Percentiles rank a stretch among this genome's conserved stretches.
Conservation (phyloP, 73 alveolate species). For the Stentor roeselii region DNA sequence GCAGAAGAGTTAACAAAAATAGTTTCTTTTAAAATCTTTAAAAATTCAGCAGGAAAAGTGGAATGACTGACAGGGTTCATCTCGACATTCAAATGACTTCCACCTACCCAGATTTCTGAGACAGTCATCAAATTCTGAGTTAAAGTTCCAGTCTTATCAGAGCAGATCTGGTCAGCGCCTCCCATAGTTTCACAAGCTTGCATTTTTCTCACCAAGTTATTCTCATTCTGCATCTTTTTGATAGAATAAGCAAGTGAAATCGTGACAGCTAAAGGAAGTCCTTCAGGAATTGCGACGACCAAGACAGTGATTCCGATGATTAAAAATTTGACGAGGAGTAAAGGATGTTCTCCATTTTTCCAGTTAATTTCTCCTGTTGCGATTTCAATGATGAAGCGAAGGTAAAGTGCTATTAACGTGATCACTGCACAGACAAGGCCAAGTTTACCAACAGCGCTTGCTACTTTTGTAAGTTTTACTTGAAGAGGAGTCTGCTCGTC, state of each 20-base stretch:
- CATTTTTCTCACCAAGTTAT: conserved; percentile 76
- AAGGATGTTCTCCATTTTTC: conserved; percentile 37
- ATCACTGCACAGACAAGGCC: neutral
- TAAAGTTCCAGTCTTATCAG: conserved; percentile 91
- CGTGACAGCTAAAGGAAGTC: too few species aligned
- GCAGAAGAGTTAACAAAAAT: neutral
- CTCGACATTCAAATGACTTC: neutral
- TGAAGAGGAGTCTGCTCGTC: neutral
- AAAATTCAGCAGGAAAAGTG: neutral
- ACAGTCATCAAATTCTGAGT: conserved; percentile 67
- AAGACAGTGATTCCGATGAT: conserved; percentile 68
- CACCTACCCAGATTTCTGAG: conserved; percentile 23
- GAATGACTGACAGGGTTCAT: neutral
- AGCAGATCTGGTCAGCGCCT: conserved; percentile 79
- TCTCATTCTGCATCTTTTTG: conserved; percentile 73
- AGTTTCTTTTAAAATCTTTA: neutral
- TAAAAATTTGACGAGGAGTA: conserved; percentile 64
- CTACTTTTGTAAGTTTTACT: neutral
- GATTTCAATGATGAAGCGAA: neutral
- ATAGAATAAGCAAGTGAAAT: conserved; percentile 76
- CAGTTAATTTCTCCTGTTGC: conserved; percentile 44
- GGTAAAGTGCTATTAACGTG: neutral
- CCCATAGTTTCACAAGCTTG: conserved; percentile 95
- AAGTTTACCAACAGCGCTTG: neutral
- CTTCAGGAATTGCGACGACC: conserved; percentile 91